Conservation (phyloP, 805 yeast species). For the Tetrapisispora pingtungensis region DNA sequence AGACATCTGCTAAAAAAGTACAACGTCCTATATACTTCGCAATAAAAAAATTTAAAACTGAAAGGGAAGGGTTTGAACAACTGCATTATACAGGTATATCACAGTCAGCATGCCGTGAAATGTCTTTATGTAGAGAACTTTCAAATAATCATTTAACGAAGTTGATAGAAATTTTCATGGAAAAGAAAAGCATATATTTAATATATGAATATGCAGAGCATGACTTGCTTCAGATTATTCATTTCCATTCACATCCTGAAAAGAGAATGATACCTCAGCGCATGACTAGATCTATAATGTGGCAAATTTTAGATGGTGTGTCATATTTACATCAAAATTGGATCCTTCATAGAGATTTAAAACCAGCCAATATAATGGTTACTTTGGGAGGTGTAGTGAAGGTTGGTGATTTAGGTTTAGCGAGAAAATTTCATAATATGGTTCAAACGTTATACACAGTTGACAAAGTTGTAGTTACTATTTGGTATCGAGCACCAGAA, state of each 20-base stretch:
- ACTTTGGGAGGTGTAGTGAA: conserved; percentile 82
- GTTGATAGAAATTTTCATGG: conserved; percentile 73
- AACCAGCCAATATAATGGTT: conserved; percentile 98
- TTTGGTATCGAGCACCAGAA: conserved; percentile 96
- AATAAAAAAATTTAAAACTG: conserved; percentile 91
- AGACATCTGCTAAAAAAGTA: conserved; percentile 3
- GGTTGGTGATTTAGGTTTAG: conserved; percentile 90
- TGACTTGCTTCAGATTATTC: conserved; percentile 87
- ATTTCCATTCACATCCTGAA: conserved; percentile 87
- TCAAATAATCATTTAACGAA: conserved; percentile 69
- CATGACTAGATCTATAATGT: conserved; percentile 73
- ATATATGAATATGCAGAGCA: conserved; percentile 95
- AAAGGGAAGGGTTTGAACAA: conserved; percentile 75
- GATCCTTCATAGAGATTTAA: conserved; percentile 90
- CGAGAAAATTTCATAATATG: conserved; percentile 78
- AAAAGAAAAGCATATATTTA: conserved; percentile 85
- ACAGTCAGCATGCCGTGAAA: conserved; percentile 92
- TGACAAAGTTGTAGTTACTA: conserved; percentile 92
- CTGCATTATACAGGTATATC: conserved; percentile 89
- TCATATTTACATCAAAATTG: conserved; percentile 89
- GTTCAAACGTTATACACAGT: conserved; percentile 81
- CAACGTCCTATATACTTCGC: conserved; percentile 46
- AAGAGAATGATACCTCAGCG: conserved; percentile 65
- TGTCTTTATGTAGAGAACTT: conserved; percentile 87
- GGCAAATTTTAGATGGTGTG: conserved; percentile 91